phyloP scores from a whole-genome alignment of 345 rosid species.

The Brassica incana region DNA sequence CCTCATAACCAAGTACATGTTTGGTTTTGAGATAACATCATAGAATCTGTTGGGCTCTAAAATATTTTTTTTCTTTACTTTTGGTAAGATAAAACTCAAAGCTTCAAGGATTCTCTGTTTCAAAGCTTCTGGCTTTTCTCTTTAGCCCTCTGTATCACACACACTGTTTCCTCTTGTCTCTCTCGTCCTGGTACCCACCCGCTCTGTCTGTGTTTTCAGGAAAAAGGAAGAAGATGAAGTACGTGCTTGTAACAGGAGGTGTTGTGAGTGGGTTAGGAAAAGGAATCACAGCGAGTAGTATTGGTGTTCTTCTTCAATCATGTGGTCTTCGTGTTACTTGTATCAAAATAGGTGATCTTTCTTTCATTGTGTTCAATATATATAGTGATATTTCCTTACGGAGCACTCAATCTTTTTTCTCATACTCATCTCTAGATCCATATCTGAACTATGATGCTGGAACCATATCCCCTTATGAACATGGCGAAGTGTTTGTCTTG shows the following conservation, averaged over 20 bases:
- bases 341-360: constrained; percentile 59
- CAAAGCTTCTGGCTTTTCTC: constrained; percentile 6
- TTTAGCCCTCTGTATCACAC: neutral
- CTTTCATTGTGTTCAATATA: neutral
- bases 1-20: neutral
- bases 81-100: constrained; percentile 5
- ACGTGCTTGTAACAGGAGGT: constrained; percentile 60
- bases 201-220: constrained; percentile 11
- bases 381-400: neutral
- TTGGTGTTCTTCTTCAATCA: constrained; percentile 61
- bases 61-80: neutral
- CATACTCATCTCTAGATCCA: constrained; percentile 55
- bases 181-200: neutral
- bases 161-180: neutral
- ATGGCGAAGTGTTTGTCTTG: constrained; percentile 87
- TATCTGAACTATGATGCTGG: constrained; percentile 89
- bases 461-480: constrained; percentile 93
- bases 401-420: neutral
- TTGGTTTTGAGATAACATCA: neutral
- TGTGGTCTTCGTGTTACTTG: constrained; percentile 80
- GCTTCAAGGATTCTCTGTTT: constrained; percentile 15
- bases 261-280: constrained; percentile 65
- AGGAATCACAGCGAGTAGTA: constrained; percentile 63
- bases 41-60: neutral
- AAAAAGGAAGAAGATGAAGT: constrained; percentile 45